phyloP scores from a whole-genome alignment of 768 basidiomycete species.

The Kwoniella newhampshirensis region DNA sequence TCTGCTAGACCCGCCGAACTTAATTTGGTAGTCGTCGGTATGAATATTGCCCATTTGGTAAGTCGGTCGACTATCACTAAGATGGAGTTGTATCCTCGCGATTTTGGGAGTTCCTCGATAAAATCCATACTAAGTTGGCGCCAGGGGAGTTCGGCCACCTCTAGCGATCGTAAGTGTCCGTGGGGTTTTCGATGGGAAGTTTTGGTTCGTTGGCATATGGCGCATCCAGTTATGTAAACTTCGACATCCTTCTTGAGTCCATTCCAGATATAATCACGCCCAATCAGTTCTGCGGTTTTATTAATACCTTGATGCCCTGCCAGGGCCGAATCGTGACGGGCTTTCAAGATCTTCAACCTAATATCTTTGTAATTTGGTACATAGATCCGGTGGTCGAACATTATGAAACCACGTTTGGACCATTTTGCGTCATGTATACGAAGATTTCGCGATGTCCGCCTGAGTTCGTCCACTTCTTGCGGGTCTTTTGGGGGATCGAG shows the following conservation, averaged over 20 bases:
- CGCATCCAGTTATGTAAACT: conserved; percentile 54
- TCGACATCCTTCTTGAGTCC: conserved; percentile 22
- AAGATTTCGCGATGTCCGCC: too few species aligned
- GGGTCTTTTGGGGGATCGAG: too few species aligned
- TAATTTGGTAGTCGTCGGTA: conserved; percentile 52
- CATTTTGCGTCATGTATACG: too few species aligned
- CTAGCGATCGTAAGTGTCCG: conserved; percentile 50
- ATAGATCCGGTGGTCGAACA: too few species aligned
- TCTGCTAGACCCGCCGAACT: conserved; percentile 46
- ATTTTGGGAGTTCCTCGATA: conserved; percentile 50
- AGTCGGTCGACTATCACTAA: conserved; percentile 56
- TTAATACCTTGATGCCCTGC: conserved; percentile 56
- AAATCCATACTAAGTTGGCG: conserved; percentile 55
- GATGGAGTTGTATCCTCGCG: conserved; percentile 54
- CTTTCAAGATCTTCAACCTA: not conserved
- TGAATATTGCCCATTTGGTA: conserved; percentile 57
- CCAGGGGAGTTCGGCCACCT: conserved; percentile 51
- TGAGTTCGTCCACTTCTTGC: too few species aligned
- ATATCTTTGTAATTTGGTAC: not conserved
- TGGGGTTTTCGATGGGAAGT: conserved; percentile 53
- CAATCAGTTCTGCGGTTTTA: conserved; percentile 52
- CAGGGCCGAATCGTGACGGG: not conserved
- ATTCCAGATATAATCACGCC: conserved; percentile 55
- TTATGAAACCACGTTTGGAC: too few species aligned
- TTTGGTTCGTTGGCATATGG: conserved; percentile 54